Evolutionary conservation across 2,329 filamentous ascomycete species (phyloP), one percentile per base, ranked within the genome.

Genomic region (Fusarium burgessii): DNA sequence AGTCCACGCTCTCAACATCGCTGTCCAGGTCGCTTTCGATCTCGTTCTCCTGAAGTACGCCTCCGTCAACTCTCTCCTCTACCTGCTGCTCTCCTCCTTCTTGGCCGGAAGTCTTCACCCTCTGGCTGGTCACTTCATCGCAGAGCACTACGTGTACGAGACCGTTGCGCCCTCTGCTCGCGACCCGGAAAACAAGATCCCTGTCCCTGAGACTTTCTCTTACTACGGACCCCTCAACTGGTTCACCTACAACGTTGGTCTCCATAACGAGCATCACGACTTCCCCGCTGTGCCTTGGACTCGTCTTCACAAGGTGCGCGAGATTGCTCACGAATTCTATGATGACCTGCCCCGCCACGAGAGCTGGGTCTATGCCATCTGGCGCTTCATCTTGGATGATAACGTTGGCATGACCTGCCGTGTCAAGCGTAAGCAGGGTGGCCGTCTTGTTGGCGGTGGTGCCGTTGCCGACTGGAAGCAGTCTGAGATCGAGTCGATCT

Each of bases 201-300:
- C 91, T 18, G 87, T 97, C 7, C 95, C 96, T 5, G 96, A 99
- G 86, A 99, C 96, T 2, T 99, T 94, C 84, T 95, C 92, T 50
- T 99, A 99, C 87, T 99, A 99, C 80, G 96, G 96, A 1, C 89
- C 92, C 1, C 88, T 98, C 72, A 99, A 99, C 83, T 83, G 94
- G 76, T 83, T 99, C 52, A 97, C 95, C 2, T 99, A 98, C 86
- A 99, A 99, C 76, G 96, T 99, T 47, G 96, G 96, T 57, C 85
- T 98, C 77, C 96, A 99, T 85, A 99, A 99, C 80, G 96, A 99
- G 85, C 96, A 99, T 82, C 96, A 99, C 81, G 96, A 99, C 82
- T 99, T 99, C 83, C 96, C 96, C 14, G 96, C 96, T 50, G 89
- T 99, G 49, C 95, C 96, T 0, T 99, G 96, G 96, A 98, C 94